A percentile compares a stretch with the other conserved stretches of the same genome.
Evolutionary conservation across 192 early-diverging fungal species (phyloP).

Genomic region (Podila minutissima): DNA sequence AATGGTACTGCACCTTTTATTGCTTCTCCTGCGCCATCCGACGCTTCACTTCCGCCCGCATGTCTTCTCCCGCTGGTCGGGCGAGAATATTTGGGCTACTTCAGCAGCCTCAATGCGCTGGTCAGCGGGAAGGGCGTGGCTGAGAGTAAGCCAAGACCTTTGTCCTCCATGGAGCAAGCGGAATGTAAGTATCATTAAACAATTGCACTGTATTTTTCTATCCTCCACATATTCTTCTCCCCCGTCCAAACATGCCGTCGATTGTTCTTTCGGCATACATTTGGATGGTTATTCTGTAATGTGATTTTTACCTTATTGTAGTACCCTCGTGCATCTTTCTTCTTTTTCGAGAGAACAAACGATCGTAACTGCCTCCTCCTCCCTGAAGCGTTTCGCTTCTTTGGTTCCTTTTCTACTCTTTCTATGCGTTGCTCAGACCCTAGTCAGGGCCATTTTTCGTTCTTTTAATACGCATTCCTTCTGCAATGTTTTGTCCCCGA

Average conservation of each 20-base stretch:
- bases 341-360: too few species aligned
- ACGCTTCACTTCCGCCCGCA: background rate
- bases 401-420: too few species aligned
- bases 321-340: too few species aligned
- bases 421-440: too few species aligned
- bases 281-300: too few species aligned
- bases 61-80: constrained; percentile 48
- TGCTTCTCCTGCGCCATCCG: constrained; percentile 3
- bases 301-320: too few species aligned
- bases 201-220: background rate
- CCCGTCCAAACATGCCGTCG: background rate
- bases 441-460: too few species aligned
- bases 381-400: too few species aligned
- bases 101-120: constrained; percentile 13
- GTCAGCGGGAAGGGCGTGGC: constrained; percentile 1
- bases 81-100: constrained; percentile 25
- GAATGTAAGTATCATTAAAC: constrained; percentile 28
- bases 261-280: too few species aligned
- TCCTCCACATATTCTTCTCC: background rate
- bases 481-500: too few species aligned
- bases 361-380: too few species aligned
- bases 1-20: constrained; percentile 1
- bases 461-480: too few species aligned
- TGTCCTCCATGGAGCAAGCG: constrained; percentile 48
- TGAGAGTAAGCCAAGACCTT: constrained; percentile 16